Percentiles rank a stretch among this genome's conserved stretches.
These are phyloP conservation scores for Fusarium succisae DNA, from an alignment of 2,329 filamentous ascomycete genomes.

Conservation along the genomic window DNA sequence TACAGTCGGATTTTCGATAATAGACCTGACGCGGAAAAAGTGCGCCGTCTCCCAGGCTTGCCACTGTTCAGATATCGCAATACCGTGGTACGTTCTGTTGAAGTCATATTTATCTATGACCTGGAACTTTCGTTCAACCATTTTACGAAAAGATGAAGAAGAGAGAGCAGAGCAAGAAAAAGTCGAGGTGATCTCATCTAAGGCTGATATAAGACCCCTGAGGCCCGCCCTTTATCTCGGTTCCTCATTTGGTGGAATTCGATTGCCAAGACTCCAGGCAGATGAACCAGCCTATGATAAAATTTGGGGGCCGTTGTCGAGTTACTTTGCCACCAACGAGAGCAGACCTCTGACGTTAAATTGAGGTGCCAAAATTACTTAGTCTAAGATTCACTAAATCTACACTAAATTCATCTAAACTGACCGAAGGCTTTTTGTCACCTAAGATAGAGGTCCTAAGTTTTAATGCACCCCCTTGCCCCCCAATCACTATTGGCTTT, in stretches of 20 bases:
- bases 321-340: background rate
- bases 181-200: background rate
- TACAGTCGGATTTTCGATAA: background rate
- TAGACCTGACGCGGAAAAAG: background rate
- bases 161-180: background rate
- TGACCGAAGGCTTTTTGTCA: no score
- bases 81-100: background rate
- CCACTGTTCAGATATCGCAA: background rate
- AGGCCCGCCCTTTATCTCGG: background rate
- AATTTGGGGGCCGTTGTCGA: background rate
- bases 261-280: background rate
- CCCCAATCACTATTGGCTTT: background rate
- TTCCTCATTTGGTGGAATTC: background rate
- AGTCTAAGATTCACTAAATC: no score
- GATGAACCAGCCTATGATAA: background rate
- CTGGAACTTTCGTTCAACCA: background rate
- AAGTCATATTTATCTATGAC: background rate
- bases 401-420: no score
- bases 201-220: background rate
- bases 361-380: no score
- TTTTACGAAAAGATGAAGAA: background rate
- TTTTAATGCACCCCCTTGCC: no score
- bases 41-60: constrained; percentile 6
- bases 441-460: no score
- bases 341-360: background rate